Base-by-base conservation (phyloP, 2,329 filamentous ascomycete species). In the Herpotrichia juniperi region DNA sequence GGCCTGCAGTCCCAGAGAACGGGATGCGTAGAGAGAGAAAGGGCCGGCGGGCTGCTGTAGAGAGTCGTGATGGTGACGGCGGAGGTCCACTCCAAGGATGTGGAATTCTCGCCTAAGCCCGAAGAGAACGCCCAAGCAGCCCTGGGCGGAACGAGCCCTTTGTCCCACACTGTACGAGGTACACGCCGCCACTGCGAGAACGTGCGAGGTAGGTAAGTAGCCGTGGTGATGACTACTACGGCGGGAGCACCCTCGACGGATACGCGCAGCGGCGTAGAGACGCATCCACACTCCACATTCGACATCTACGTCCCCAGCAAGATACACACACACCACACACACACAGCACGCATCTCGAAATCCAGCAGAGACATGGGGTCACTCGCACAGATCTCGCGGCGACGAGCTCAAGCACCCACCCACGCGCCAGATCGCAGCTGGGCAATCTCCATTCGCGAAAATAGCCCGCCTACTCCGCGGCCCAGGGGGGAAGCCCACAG, bases 11-110 rank as follows among this genome's bases (percentile, higher is more conserved):
- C 31, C 16, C 46, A 48, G 42, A 42, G 42, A 34, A 32, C n/a
- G 42, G 40, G 34, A 26, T 39, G 30, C 25, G 35, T 21, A 34
- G 53, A 45, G 35, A 35, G 35, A 35, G 44, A 48, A 56, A 50
- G 48, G 48, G 10, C n/a, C 12, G 42, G 30, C 31, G 42, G 22
- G 35, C 26, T n/a, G 37, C 19, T 43, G 26, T 21, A 7, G 31
- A 37, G 34, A 19, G 39, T 42, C 39, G 39, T 42, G 39, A 42
- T 44, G 24, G 25, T 21, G 24, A 30, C 25, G 42, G 25, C 42
- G 42, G 28, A 44, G 24, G 25, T 44, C 17, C 9, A 9, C 30
- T n/a, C 9, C 37, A 40, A 40, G 37, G 37, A 40, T 40, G 30
- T 30, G 42, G 14, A 42, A 42, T 42, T 25, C 39, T 40, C 19